These are phyloP conservation scores for Vicia sativa DNA, from an alignment of 306 rosid species.

Conservation along the genomic window DNA sequence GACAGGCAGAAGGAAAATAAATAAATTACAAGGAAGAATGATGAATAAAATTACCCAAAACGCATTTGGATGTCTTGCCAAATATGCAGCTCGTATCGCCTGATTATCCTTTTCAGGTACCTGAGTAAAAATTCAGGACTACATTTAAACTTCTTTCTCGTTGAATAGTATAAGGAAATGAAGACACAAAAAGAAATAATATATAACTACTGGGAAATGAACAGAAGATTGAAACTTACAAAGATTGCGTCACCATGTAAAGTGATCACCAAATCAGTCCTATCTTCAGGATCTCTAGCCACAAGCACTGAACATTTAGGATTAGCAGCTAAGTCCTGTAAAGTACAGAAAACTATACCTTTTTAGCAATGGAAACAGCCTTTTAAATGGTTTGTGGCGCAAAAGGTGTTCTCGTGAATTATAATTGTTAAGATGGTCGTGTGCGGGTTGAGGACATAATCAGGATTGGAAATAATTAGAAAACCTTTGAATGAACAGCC, in stretches of 20 bases:
- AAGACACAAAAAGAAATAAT: slow-evolving; percentile 8
- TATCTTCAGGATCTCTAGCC: slow-evolving; percentile 89
- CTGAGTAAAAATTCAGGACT: slow-evolving; percentile 45
- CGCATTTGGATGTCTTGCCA: slow-evolving; percentile 86
- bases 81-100: slow-evolving; percentile 74
- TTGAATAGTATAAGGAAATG: slow-evolving; percentile 33
- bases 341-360: slow-evolving; percentile 27
- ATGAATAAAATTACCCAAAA: slow-evolving; percentile 73
- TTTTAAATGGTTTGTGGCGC: not conserved
- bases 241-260: slow-evolving; percentile 81
- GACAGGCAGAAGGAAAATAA: slow-evolving; percentile 25
- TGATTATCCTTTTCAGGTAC: slow-evolving; percentile 70
- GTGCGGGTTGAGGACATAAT: slow-evolving; percentile 23
- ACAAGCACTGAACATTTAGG: slow-evolving; percentile 88
- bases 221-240: slow-evolving; percentile 58
- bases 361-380: slow-evolving; percentile 39
- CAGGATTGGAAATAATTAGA: slow-evolving; percentile 24
- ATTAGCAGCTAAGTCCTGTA: slow-evolving; percentile 72
- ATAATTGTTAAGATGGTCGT: slow-evolving; percentile 16
- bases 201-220: slow-evolving; percentile 21
- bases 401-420: slow-evolving; percentile 19
- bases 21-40: slow-evolving; percentile 36
- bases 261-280: slow-evolving; percentile 86
- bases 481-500: slow-evolving; percentile 82
- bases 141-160: slow-evolving; percentile 28